Evolutionary conservation across 805 yeast genomes (phyloP), one percentile per base, ranked within the genome.

Genomic region (Hanseniaspora singularis): DNA sequence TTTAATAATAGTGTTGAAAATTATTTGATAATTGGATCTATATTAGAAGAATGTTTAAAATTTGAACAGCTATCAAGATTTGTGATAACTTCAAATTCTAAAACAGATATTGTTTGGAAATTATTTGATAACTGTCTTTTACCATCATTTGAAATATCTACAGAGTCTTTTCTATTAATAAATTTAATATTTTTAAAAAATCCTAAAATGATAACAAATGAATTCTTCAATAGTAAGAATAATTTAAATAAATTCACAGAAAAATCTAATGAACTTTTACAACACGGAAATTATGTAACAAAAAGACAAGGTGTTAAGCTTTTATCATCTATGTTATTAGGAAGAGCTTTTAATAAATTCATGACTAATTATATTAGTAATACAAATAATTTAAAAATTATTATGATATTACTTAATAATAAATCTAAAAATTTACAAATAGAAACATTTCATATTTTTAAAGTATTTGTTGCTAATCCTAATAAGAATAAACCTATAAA

Each of bases 381-480:
- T 45, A 77, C 92, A 1, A 86, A 80, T 44, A 87, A 87, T 60
- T 67, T 92, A 57, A 92, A 89, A 61, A 64, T 87, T 47, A 74
- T 85, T 23, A 92, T 92, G 98, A 72, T 81, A 31, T 64, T 87
- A 51, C 66, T 92, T 52, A 79, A 92, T 50, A 96, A 89, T 62
- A 83, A 81, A 63, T 85, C 94, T 52, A 83, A 81, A 58, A 88
- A 88, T 61, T 72, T 92, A 50, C 96, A 88, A 60, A 64, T 76
- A 46, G 97, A 92, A 61, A 87, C 95, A 3, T 92, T 92, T 59
- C 88, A 92, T 53, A 81, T 89, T 32, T 89, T 92, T 67, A 92
- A 89, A 64, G 82, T 88, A 33, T 86, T 92, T 63, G 87, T 87
- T n/a, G 97, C 96, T 4, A 92, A 92, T 62, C 98, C 98, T 4